These are phyloP conservation scores for Basidioascus undulatus DNA, from an alignment of 768 basidiomycete species.

Conservation along the genomic window DNA sequence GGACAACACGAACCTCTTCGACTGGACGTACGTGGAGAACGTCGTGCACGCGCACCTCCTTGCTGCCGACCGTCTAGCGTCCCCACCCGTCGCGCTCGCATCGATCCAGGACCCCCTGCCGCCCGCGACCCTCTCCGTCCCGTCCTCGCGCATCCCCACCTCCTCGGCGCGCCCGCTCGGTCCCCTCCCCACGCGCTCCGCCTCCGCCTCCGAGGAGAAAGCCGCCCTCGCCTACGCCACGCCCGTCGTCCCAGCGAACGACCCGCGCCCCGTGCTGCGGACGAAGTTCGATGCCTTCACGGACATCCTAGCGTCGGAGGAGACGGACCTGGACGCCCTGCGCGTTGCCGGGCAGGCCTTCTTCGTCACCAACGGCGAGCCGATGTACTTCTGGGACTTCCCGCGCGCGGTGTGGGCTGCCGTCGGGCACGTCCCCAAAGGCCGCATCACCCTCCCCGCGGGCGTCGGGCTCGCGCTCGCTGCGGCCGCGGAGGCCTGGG, in stretches of 20 bases:
- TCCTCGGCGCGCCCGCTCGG: slow-evolving; percentile 59
- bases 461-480: slow-evolving; percentile 31
- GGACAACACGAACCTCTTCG: slow-evolving; percentile 74
- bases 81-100: slow-evolving; percentile 20
- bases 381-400: slow-evolving; percentile 90
- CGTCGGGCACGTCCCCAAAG: slow-evolving; percentile 17
- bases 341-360: slow-evolving; percentile 79
- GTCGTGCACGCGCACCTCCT: slow-evolving; percentile 82
- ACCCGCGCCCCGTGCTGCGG: slow-evolving; percentile 34
- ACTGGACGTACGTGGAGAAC: slow-evolving; percentile 93
- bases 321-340: slow-evolving; percentile 17
- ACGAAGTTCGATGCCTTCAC: slow-evolving; percentile 64
- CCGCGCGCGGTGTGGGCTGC: slow-evolving; percentile 52
- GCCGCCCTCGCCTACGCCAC: slow-evolving; percentile 28
- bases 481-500: slow-evolving; percentile 43
- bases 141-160: slow-evolving; percentile 45
- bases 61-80: slow-evolving; percentile 45
- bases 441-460: slow-evolving; percentile 6
- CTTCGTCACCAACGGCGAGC: slow-evolving; percentile 94
- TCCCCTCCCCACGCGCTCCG: slow-evolving; percentile 43
- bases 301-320: too few relatives aligned
- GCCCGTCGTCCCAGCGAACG: slow-evolving; percentile 17
- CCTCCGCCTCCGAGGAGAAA: slow-evolving; percentile 26
- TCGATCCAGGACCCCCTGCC: slow-evolving; percentile 25
- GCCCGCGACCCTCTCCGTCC: slow-evolving; percentile 38